phyloP scores from a whole-genome alignment of 371 early-diverging fungal species.

The Cokeromyces recurvatus region DNA sequence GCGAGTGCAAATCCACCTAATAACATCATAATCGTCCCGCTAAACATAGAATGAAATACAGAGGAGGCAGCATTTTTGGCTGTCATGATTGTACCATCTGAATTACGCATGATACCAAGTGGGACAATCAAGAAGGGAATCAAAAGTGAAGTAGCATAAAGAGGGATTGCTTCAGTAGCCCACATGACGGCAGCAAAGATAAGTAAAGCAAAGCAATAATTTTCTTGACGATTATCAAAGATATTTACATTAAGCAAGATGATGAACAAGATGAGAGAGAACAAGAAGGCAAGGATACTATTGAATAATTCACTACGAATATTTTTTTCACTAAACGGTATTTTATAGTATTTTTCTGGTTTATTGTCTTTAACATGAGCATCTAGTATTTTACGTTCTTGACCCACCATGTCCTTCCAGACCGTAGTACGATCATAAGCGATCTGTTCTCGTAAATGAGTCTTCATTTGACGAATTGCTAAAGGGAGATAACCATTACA shows the following conservation, averaged over 20 bases:
- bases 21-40: conserved; percentile 91
- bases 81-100: conserved; percentile 34
- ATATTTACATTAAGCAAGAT: conserved; percentile 46
- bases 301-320: conserved; percentile 23
- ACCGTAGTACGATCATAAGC: conserved; percentile 76
- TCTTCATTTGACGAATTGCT: conserved; percentile 30
- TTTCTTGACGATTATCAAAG: conserved; percentile 42
- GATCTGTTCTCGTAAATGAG: conserved; percentile 63
- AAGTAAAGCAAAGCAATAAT: conserved; percentile 58
- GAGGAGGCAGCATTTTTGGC: conserved; percentile 74
- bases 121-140: conserved; percentile 72
- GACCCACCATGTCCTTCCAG: conserved; percentile 76
- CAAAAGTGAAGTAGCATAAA: conserved; percentile 72
- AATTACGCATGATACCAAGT: conserved; percentile 59
- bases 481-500: conserved; percentile 42
- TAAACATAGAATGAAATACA: conserved; percentile 91
- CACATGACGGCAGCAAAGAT: conserved; percentile 59
- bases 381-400: conserved; percentile 53
- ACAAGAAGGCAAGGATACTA: conserved; percentile 22
- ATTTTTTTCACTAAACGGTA: conserved; percentile 31
- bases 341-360: conserved; percentile 27
- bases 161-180: conserved; percentile 72
- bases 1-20: conserved; percentile 94
- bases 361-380: conserved; percentile 43
- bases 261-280: conserved; percentile 49